These are phyloP conservation scores for Vitis cinerea DNA, from an alignment of 164 flowering plant genomes.

Conservation along the genomic window DNA sequence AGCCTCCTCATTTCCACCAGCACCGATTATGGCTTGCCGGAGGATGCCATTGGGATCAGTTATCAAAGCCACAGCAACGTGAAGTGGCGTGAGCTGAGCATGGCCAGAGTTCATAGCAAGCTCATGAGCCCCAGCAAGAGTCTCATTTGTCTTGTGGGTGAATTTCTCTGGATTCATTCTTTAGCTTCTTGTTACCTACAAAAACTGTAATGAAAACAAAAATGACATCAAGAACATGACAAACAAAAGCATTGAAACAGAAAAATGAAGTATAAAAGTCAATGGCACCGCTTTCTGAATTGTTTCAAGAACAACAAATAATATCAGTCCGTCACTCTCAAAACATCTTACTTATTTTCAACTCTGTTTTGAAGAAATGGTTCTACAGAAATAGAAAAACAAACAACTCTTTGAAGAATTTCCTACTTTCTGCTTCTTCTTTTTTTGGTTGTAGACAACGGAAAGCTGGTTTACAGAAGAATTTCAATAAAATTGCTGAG, in stretches of 20 bases:
- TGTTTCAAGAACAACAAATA: no score
- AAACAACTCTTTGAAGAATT: no score
- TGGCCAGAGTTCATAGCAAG: constrained; percentile 64
- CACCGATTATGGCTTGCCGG: constrained; percentile 55
- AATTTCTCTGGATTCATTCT: constrained; percentile 80
- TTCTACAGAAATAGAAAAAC: not conserved
- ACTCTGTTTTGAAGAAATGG: not conserved
- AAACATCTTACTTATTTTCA: no score
- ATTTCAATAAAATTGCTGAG: no score
- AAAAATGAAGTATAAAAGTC: not conserved
- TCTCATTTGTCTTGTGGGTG: constrained; percentile 87
- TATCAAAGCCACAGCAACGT: constrained; percentile 53
- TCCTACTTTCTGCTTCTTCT: no score
- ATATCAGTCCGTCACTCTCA: no score
- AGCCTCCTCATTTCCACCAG: constrained; percentile 60
- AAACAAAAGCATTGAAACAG: not conserved
- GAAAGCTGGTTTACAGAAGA: no score
- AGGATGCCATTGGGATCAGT: constrained; percentile 65
- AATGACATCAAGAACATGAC: not conserved
- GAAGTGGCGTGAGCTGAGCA: constrained; percentile 73
- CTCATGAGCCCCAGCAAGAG: constrained; percentile 60
- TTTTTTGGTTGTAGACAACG: no score
- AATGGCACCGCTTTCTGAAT: no score
- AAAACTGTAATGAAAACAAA: not conserved
- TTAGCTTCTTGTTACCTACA: not conserved